Evolutionary conservation across 2,329 filamentous ascomycete genomes (phyloP).

Genomic region (Botrytis fragariae): DNA sequence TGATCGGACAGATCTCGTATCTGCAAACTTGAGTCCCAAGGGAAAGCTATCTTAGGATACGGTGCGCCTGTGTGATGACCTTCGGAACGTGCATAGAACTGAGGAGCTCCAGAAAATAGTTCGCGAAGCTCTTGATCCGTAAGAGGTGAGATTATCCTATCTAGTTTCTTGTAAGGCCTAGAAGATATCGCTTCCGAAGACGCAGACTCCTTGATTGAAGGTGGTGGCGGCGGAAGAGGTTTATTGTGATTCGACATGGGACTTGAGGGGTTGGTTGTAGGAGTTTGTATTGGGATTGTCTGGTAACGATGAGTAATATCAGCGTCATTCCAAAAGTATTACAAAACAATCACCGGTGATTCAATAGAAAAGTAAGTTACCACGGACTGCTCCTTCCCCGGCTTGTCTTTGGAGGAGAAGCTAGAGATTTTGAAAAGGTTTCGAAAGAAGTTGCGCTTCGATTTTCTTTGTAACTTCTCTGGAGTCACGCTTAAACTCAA

Average conservation of each 20-base stretch:
- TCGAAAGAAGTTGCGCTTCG: slow-evolving; percentile 39
- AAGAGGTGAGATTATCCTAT: slow-evolving; percentile 59
- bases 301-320: slow-evolving; percentile 15
- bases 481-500: slow-evolving; percentile 23
- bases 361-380: slow-evolving; percentile 17
- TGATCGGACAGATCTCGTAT: slow-evolving; percentile 65
- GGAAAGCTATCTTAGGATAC: slow-evolving; percentile 63
- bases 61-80: slow-evolving; percentile 59
- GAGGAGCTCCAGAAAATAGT: slow-evolving; percentile 73
- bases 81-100: slow-evolving; percentile 63
- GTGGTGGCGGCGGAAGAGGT: slow-evolving; percentile 54
- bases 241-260: slow-evolving; percentile 50
- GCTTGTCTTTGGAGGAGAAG: slow-evolving; percentile 20
- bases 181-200: slow-evolving; percentile 42
- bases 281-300: slow-evolving; percentile 16
- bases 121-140: slow-evolving; percentile 61
- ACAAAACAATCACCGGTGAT: neutral
- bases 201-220: slow-evolving; percentile 39
- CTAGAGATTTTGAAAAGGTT: slow-evolving; percentile 36
- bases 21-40: slow-evolving; percentile 61
- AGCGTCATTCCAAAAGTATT: slow-evolving; percentile 23
- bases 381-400: slow-evolving; percentile 24
- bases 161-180: slow-evolving; percentile 38
- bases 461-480: slow-evolving; percentile 35
- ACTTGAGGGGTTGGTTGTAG: slow-evolving; percentile 20